Conservation (phyloP, 2,329 filamentous ascomycete species). For the Aulographum hederae region DNA sequence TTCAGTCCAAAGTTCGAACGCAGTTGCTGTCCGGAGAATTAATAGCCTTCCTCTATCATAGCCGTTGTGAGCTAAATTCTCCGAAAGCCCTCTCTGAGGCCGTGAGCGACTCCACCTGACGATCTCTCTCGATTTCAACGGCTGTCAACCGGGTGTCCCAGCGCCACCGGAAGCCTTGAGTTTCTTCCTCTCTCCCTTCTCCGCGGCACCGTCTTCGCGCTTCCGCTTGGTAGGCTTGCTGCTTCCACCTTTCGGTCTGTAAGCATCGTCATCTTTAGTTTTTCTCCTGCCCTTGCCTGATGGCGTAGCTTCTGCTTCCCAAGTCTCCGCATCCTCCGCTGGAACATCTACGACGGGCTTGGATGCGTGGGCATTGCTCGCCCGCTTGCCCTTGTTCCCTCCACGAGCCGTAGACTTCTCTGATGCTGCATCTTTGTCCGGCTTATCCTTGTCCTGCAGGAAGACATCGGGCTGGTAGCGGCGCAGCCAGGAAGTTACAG, state of each 20-base stretch:
- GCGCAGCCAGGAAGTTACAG: conserved; percentile 89
- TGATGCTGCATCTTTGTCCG: conserved; percentile 9
- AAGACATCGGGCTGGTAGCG: conserved; percentile 73
- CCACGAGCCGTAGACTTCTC: conserved; percentile 14
- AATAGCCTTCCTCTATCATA: too few relatives aligned
- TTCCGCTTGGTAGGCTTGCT: conserved; percentile 23
- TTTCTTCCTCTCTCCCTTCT: conserved; percentile 16
- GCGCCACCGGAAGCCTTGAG: too few relatives aligned
- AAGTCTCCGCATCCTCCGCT: conserved; percentile 16
- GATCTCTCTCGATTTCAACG: too few relatives aligned
- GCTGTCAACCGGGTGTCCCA: too few relatives aligned
- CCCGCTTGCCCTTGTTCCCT: conserved; percentile 11
- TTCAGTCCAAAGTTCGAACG: too few relatives aligned
- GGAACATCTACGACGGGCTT: conserved; percentile 12
- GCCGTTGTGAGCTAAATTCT: too few relatives aligned
- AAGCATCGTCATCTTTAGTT: conserved; percentile 24
- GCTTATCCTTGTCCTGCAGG: conserved; percentile 46
- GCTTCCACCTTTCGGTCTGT: conserved; percentile 29
- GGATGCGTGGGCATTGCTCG: conserved; percentile 14
- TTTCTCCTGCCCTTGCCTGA: conserved; percentile 13
- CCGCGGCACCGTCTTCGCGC: conserved; percentile 18
- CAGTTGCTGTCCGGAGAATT: too few relatives aligned
- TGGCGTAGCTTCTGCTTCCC: conserved; percentile 19
- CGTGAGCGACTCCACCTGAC: too few relatives aligned
- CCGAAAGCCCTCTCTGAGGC: too few relatives aligned